Base-by-base conservation (phyloP, 2,329 filamentous ascomycete species). In the Fusarium sp. region DNA sequence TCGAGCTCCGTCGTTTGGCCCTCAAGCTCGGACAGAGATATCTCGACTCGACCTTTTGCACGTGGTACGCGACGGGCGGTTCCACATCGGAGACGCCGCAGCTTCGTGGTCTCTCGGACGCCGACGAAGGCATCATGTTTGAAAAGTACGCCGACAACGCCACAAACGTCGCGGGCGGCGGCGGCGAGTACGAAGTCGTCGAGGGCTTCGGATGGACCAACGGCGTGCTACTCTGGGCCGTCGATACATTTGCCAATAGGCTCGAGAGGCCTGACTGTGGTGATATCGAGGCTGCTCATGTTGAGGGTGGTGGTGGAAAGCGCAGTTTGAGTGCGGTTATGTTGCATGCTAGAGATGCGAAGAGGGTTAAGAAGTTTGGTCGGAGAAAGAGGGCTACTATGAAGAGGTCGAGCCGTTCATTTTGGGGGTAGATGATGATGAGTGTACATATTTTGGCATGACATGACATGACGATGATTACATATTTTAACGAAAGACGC, bases 131-230 rank as follows among this genome's bases (percentile, higher is more conserved):
- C 25, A 89, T 89, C 79, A 93, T 93, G 85, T 93, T 93, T 79
- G 92, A 93, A 80, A 93, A 93, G 85, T 93, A 93, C 78, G 85
- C 84, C 14, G 89, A 92, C 74, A 88, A 88, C 66, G 82, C 88
- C 9, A 90, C 87, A 54, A 91, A 92, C 71, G 88, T 87, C 1
- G 90, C 89, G 2, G 92, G 92, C 32, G 84, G 89, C 8, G 92
- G 92, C 7, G 92, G 92, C 73, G 92, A 93, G 84, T 93, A 93
- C 79, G 87, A 89, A 64, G 91, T 93, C 7, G 91, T 92, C 4
- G 90, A 92, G 82, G 91, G 92, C 1, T 93, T 93, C 75, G 92
- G 91, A 8, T 93, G 92, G 92, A 90, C 89, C 1, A 93, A 93
- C 74, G 92, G 92, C 34, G 91, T 93, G 62, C 80, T 93, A 34